Evolutionary conservation across 1,139 yeast genomes (phyloP), one percentile per base, ranked within the genome.

Genomic region (Blastobotrys malaysiensis): DNA sequence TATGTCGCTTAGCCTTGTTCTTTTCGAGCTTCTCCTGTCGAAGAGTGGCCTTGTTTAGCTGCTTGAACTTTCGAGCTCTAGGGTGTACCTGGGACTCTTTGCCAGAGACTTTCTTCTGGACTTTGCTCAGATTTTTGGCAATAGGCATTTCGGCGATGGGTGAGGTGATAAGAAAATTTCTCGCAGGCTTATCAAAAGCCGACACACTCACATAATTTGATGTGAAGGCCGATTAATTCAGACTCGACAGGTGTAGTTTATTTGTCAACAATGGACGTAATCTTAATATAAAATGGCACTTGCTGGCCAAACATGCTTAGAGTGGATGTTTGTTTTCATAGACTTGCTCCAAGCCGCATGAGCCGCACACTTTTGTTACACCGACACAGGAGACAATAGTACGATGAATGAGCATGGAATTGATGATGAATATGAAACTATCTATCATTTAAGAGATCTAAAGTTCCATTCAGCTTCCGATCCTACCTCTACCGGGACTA

Each of bases 21-120:
- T 75, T 75, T 48, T 77, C 78, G 52, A 91, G 73, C 68, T 86
- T 88, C 50, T 78, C 78, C 59, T 89, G 95, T 69, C 98, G 79
- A 49, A 89, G 73, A 1, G 95, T 82, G n/a, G 97, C 97, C 59
- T 95, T 76, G 57, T 84, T 85, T 55, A 91, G 74, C 69, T 87
- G 90, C 69, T 86, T 86, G 71, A 88, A 86, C 70, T 88, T 90
- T 54, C 97, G 79, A 6, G 97, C 96, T 65, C 85, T 86, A 45
- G 95, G 90, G 69, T 91, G 98, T 61, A 91, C 77, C 11, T 68
- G 65, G 24, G 68, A 67, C 54, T 73, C 73, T 11, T 74, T 71
- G 18, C 84, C 83, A 48, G 81, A 82, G 49, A 83, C 75, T 68
- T 81, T 80, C 72, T 87, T 87, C 62, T 82, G 79, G 47, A 91